Base-by-base conservation (phyloP, 192 early-diverging fungal species). In the Coemansia sp. region DNA sequence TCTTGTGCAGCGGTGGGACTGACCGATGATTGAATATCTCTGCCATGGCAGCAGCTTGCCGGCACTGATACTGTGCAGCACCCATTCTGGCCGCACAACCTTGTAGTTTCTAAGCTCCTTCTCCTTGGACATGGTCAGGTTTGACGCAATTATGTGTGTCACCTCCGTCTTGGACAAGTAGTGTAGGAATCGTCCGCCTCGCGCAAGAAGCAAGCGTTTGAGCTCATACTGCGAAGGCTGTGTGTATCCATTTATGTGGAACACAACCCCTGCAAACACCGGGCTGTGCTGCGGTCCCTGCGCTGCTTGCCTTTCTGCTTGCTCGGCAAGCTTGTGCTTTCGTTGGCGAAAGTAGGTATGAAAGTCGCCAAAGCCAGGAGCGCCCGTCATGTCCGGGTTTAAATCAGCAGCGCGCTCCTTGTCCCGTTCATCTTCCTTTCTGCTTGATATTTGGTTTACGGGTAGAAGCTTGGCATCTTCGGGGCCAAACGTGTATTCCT, bases 201-300 rank as follows among this genome's bases (percentile, higher is more conserved):
- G 80, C 34, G 84, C 79, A 2, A 89, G 62, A 24, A 90, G 77
- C 41, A 88, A 69, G 10, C 67, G 71, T 41, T 86, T 79, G 51
- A 87, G 55, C 58, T 83, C 85, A 35, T 67, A 72, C n/a, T 81
- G 71, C 53, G 81, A 75, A 20, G 89, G 88, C 43, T 86, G 69
- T 2, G 91, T 90, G 53, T 89, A 92, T n/a, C 91, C 91, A 56
- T 90, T 90, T 38, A 90, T 86, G 62, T 89, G 83, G 26, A 92
- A 74, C 5, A 74, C 72, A 30, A 75, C 75, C 10, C 75, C 72
- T 14, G 68, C 56, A 39, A 83, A 83, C 64, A 77, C 74, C 51
- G 44, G 67, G 48, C 43, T 71, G 48, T 64, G 35, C n/a, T 38
- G 41, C 6, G 69, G 73, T 24, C 58, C 66, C 1, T 65, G 39